A percentile compares a stretch with the other conserved stretches of the same genome.
Evolutionary conservation across 116 monocot species (phyloP).

Genomic region (Dioscorea cayenensis): DNA sequence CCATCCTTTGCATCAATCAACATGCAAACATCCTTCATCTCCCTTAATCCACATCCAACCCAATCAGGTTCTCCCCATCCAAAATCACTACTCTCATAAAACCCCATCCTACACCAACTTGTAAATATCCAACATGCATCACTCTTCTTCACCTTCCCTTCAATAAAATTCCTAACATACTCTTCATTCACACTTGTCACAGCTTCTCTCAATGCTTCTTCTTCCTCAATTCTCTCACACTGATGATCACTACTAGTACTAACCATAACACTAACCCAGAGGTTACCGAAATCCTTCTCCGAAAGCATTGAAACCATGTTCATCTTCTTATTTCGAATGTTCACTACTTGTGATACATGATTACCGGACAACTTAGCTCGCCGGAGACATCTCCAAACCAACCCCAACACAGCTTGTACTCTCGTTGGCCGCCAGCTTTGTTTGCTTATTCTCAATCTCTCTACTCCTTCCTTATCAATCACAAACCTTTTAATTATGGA

Average conservation of each 20-base stretch:
- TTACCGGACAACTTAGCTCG: neutral
- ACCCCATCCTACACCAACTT: conserved; percentile 22
- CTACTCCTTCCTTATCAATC: neutral
- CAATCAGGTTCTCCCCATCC: conserved; percentile 26
- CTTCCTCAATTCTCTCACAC: neutral
- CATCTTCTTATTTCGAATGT: conserved; percentile 16
- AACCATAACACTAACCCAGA: neutral
- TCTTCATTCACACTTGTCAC: neutral
- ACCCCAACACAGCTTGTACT: conserved; percentile 25
- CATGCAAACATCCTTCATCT: conserved; percentile 22
- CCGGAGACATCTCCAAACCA: conserved; percentile 24
- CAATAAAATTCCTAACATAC: neutral
- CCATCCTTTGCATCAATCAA: conserved; percentile 13
- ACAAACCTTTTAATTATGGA: conserved; percentile 1
- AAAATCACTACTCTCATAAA: conserved; percentile 18
- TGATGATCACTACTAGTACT: neutral
- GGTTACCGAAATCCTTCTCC: conserved; percentile 16
- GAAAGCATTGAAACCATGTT: neutral
- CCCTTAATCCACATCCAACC: conserved; percentile 14
- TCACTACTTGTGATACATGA: conserved; percentile 9
- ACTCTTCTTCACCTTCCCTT: neutral
- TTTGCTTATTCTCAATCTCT: neutral
- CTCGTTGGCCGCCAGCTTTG: conserved; percentile 1
- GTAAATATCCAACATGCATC: conserved; percentile 9
- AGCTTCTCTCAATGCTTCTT: neutral